phyloP scores from a whole-genome alignment of 2,329 filamentous ascomycete species.

The Arthrinium phaeospermum region DNA sequence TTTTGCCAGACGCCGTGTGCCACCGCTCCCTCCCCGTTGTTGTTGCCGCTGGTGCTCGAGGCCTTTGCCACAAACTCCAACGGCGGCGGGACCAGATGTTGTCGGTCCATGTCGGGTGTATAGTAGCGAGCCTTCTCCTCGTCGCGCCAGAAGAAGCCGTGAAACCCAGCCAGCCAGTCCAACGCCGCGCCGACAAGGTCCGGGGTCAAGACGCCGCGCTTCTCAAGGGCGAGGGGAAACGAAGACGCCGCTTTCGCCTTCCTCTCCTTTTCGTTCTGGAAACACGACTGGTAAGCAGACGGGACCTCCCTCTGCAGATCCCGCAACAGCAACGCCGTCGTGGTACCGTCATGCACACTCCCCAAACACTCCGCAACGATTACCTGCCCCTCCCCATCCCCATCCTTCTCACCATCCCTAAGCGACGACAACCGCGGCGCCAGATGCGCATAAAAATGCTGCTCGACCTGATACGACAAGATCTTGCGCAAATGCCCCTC shows the following conservation, averaged over 20 bases:
- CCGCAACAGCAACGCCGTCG: conserved; percentile 31
- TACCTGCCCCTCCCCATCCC: conserved; percentile 33
- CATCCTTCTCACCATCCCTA: conserved; percentile 23
- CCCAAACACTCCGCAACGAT: conserved; percentile 57
- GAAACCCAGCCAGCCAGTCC: conserved; percentile 68
- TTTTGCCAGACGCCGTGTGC: conserved; percentile 61
- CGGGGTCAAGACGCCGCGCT: conserved; percentile 51
- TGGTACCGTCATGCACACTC: conserved; percentile 31
- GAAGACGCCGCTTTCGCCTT: conserved; percentile 59
- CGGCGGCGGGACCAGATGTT: conserved; percentile 30
- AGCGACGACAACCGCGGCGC: conserved; percentile 50
- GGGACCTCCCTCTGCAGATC: conserved; percentile 28
- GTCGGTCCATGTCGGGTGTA: conserved; percentile 29
- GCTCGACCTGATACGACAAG: conserved; percentile 70
- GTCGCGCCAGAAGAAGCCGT: conserved; percentile 55
- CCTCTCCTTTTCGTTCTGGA: not conserved
- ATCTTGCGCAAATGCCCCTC: conserved; percentile 71
- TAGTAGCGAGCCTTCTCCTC: conserved; percentile 22
- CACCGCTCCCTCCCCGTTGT: conserved; percentile 20
- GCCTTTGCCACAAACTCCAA: not conserved
- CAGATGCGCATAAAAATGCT: conserved; percentile 66
- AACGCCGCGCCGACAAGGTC: conserved; percentile 59
- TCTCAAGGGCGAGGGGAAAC: conserved; percentile 63
- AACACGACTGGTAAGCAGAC: not conserved
- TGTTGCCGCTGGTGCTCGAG: not conserved